Base-by-base conservation (phyloP, 441 rosid species). In the Croton laevigatus region DNA sequence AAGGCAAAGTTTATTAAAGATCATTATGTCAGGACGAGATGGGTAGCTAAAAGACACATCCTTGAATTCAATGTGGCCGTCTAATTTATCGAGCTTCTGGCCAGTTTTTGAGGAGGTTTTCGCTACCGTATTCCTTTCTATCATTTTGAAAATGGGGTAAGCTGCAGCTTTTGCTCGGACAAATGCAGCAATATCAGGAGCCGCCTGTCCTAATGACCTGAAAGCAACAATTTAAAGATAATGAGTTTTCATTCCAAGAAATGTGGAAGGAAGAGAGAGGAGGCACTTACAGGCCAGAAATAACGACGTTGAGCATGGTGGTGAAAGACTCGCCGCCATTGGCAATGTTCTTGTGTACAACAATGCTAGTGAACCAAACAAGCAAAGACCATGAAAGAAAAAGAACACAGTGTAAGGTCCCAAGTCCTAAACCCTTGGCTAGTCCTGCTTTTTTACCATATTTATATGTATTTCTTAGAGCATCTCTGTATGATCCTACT, bases 231-330 rank as follows among this genome's bases (percentile, higher is more conserved):
- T 27, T n/a, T 27, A 27, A 27, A 27, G 32, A 1, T 27, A 27
- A 27, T 27, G 32, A 27, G 32, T 27, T 27, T 27, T 27, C 32
- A 27, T 54, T 67, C 12, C 38, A 40, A n/a, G 27, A 42, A 53
- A 69, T 12, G 2, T 17, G 17, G 23, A 64, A 5, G 27, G 8
- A 20, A 9, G 40, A 23, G 19, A 37, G 37, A 58, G 70, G 34
- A 57, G 5, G 57, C 51, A 77, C 89, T 87, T 88, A 92, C 99
- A 94, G 76, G 85, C 99, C 98, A 3, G 98, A 79, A 54, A 92
- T 88, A 54, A 92, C 99, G 53, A 92, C 99, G 68, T 94, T 94
- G 68, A 94, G 97, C 99, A 94, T 94, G 59, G 99, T 94, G n/a
- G 99, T 94, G 86, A 94, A 94, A 45, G 99, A 86, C 67, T 89